Evolutionary conservation across 2,329 filamentous ascomycete genomes (phyloP).

Genomic region (Plectosphaerella cucumerina): DNA sequence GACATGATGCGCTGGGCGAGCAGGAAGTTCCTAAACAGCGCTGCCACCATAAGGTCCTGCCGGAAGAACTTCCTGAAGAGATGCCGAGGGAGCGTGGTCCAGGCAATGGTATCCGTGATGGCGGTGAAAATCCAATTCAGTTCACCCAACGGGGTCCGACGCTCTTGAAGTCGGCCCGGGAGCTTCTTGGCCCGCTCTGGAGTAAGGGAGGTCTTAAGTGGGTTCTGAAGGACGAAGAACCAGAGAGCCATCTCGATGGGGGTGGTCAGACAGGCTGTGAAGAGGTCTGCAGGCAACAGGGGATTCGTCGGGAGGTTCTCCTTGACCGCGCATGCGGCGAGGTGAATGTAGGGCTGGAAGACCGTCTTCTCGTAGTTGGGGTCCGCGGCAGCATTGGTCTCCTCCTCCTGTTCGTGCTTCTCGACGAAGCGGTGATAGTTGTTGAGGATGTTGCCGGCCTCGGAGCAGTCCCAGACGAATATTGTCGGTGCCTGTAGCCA

Average conservation of each 20-base stretch:
- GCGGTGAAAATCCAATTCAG: slow-evolving; percentile 99
- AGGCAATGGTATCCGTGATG: slow-evolving; percentile 97
- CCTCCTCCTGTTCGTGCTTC: slow-evolving; percentile 88
- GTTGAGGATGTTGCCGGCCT: slow-evolving; percentile 89
- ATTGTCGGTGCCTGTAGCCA: slow-evolving; percentile 95
- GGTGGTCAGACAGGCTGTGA: slow-evolving; percentile 92
- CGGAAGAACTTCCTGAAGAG: slow-evolving; percentile 96
- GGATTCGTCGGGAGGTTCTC: slow-evolving; percentile 96
- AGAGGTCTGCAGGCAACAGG: slow-evolving; percentile 86
- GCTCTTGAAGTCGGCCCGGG: slow-evolving; percentile 85
- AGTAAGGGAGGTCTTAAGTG: slow-evolving; percentile 62
- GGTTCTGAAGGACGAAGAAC: slow-evolving; percentile 95
- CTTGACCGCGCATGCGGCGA: slow-evolving; percentile 85
- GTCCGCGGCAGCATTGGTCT: slow-evolving; percentile 70
- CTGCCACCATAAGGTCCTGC: slow-evolving; percentile 98
- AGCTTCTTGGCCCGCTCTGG: slow-evolving; percentile 84
- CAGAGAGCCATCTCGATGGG: slow-evolving; percentile 96
- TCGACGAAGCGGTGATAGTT: slow-evolving; percentile 94
- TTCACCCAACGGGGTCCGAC: slow-evolving; percentile 89
- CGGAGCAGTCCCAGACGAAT: slow-evolving; percentile 97
- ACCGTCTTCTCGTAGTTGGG: slow-evolving; percentile 77
- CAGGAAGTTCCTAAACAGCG: slow-evolving; percentile 92
- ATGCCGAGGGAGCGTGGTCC: slow-evolving; percentile 87
- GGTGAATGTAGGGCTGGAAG: slow-evolving; percentile 71
- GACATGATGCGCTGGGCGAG: slow-evolving; percentile 94